Evolutionary conservation across 108 stramenopile genomes (phyloP).

Genomic region (Nitzschia sp.): DNA sequence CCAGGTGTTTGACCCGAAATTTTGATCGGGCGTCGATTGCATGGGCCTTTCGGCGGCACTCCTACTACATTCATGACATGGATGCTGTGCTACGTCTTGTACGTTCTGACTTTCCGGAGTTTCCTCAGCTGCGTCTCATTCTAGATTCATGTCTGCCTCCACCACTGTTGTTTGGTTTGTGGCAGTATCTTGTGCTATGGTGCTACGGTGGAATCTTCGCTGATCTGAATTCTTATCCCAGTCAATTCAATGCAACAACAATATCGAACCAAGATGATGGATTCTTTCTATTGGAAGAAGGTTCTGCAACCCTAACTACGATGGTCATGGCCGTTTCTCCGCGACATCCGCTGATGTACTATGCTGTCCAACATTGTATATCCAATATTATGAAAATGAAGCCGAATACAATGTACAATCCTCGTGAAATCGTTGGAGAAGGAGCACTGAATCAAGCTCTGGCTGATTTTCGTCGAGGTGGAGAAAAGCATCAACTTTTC

Average conservation of each 20-base stretch:
- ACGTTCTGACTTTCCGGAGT: constrained; percentile 29
- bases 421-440: constrained; percentile 1
- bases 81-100: constrained; percentile 52
- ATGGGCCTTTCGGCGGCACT: constrained; percentile 20
- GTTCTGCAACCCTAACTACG: constrained; percentile 39
- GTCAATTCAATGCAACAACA: constrained; percentile 25
- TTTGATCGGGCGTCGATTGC: constrained; percentile 9
- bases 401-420: not conserved
- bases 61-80: constrained; percentile 61
- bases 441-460: not conserved
- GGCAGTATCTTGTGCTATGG: constrained; percentile 52
- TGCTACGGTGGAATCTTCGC: constrained; percentile 49
- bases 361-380: constrained; percentile 49
- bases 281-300: constrained; percentile 31
- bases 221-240: constrained; percentile 43
- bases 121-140: constrained; percentile 25
- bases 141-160: constrained; percentile 8
- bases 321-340: constrained; percentile 68
- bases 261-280: constrained; percentile 43
- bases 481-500: not conserved
- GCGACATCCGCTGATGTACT: constrained; percentile 67
- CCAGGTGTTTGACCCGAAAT: constrained; percentile 21
- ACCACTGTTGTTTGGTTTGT: constrained; percentile 33
- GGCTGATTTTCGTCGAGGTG: not conserved
- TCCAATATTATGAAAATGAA: constrained; percentile 22